phyloP scores from a whole-genome alignment of 768 basidiomycete genomes.

The Hygrocybe coccinea region DNA sequence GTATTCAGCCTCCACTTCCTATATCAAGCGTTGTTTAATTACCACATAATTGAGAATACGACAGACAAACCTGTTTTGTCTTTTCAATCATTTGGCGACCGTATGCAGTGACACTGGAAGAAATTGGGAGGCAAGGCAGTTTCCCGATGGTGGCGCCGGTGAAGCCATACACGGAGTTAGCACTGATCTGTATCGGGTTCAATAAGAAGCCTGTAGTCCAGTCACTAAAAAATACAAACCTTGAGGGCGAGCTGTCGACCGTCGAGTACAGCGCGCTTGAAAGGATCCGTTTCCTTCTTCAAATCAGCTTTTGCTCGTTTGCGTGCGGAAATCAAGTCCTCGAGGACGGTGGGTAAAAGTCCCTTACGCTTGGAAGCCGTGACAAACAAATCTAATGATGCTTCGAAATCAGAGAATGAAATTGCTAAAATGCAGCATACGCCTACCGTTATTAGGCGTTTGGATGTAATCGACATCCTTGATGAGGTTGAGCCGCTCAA shows the following conservation, averaged over 20 bases:
- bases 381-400: conserved; percentile 71
- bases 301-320: conserved; percentile 94
- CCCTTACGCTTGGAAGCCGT: conserved; percentile 75
- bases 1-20: conserved; percentile 90
- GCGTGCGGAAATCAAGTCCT: conserved; percentile 88
- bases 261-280: conserved; percentile 94
- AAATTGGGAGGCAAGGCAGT: conserved; percentile 91
- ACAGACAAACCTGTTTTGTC: conserved; percentile 69
- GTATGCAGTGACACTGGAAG: conserved; percentile 91
- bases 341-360: conserved; percentile 83
- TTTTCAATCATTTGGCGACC: conserved; percentile 99
- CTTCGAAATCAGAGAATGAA: not conserved
- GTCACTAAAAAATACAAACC: conserved; percentile 36
- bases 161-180: conserved; percentile 98
- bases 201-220: not conserved
- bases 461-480: conserved; percentile 89
- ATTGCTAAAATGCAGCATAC: conserved; percentile 6
- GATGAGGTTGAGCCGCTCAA: conserved; percentile 70
- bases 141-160: conserved; percentile 98
- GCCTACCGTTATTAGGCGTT: conserved; percentile 94
- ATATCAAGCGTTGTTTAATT: not conserved
- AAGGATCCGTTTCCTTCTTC: conserved; percentile 95
- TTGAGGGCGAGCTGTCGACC: conserved; percentile 96
- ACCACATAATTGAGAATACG: not conserved
- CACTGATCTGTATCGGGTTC: conserved; percentile 70